Conservation (phyloP, 2,329 filamentous ascomycete genomes). For the Lachnellula arida region DNA sequence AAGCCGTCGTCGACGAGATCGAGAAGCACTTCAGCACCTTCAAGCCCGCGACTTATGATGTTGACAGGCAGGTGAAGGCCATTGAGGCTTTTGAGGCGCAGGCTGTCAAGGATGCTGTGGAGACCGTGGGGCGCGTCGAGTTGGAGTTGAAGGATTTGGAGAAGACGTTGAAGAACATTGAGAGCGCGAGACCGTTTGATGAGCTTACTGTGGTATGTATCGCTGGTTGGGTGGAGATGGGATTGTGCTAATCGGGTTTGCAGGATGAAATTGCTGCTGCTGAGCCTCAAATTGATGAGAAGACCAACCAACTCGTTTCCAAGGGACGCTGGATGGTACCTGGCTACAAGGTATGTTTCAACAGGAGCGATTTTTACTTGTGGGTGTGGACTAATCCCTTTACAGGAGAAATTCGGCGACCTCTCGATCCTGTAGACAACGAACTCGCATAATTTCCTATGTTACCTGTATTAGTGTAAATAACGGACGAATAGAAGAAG, state of each 20-base stretch:
- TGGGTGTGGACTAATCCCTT: slow-evolving; percentile 38
- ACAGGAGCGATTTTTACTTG: too few species aligned
- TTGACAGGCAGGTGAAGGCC: slow-evolving; percentile 89
- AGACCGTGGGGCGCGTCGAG: slow-evolving; percentile 95
- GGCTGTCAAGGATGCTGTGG: slow-evolving; percentile 93
- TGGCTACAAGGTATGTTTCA: slow-evolving; percentile 87
- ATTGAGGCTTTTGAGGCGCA: slow-evolving; percentile 98
- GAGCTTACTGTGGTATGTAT: slow-evolving; percentile 91
- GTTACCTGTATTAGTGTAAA: slow-evolving; percentile 70
- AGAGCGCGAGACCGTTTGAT: slow-evolving; percentile 91
- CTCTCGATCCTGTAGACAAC: slow-evolving; percentile 79
- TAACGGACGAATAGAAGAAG: slow-evolving; percentile 35
- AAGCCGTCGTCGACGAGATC: slow-evolving; percentile 90
- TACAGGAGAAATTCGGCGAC: slow-evolving; percentile 97
- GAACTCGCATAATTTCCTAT: slow-evolving; percentile 33
- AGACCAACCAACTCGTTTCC: slow-evolving; percentile 88
- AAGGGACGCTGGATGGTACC: slow-evolving; percentile 98
- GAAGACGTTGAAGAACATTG: slow-evolving; percentile 95
- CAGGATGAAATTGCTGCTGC: slow-evolving; percentile 93
- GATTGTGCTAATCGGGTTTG: slow-evolving; percentile 15
- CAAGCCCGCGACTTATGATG: slow-evolving; percentile 91
- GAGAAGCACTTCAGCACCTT: slow-evolving; percentile 91
- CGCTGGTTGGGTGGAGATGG: not conserved
- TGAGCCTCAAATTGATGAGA: slow-evolving; percentile 95
- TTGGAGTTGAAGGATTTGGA: slow-evolving; percentile 89